Conservation (phyloP, 495 filamentous ascomycete genomes). For the Evansstolkia leycettana region DNA sequence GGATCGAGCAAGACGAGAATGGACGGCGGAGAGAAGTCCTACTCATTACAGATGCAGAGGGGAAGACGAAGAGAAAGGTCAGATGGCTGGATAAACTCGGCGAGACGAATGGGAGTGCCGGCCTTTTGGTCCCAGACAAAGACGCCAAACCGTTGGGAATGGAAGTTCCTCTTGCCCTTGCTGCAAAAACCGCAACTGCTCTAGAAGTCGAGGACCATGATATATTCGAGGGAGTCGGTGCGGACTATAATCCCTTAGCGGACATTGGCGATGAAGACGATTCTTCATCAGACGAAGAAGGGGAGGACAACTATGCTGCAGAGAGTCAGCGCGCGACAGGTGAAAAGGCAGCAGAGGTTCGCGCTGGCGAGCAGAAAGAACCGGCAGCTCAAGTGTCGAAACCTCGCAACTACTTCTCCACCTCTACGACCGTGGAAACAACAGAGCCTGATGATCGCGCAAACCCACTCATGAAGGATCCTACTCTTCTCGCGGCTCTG, state of each 20-base stretch:
- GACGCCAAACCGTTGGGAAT: constrained; percentile 59
- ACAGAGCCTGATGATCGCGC: constrained; percentile 36
- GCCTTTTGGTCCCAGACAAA: constrained; percentile 53
- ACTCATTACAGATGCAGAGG: constrained; percentile 75
- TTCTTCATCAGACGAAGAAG: constrained; percentile 35
- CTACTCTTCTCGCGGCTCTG: constrained; percentile 70
- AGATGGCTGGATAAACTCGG: constrained; percentile 35
- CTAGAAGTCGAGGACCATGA: constrained; percentile 47
- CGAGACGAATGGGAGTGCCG: constrained; percentile 23
- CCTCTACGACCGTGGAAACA: constrained; percentile 14
- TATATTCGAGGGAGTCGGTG: constrained; percentile 81
- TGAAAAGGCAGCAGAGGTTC: constrained; percentile 9
- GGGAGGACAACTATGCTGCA: background rate
- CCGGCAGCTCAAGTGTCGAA: constrained; percentile 8
- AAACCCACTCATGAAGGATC: constrained; percentile 52
- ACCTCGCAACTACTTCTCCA: constrained; percentile 31
- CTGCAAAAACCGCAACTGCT: constrained; percentile 19
- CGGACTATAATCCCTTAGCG: constrained; percentile 80
- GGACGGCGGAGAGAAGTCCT: constrained; percentile 67
- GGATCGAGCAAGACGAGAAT: constrained; percentile 59
- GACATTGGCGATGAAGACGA: constrained; percentile 46
- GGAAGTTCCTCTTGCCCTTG: constrained; percentile 53
- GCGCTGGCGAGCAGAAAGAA: constrained; percentile 1
- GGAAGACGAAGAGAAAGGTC: constrained; percentile 78
- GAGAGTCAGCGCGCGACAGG: constrained; percentile 16